Evolutionary conservation across 176 grass and related monocot species (phyloP).

Genomic region (Tillandsia leiboldiana): DNA sequence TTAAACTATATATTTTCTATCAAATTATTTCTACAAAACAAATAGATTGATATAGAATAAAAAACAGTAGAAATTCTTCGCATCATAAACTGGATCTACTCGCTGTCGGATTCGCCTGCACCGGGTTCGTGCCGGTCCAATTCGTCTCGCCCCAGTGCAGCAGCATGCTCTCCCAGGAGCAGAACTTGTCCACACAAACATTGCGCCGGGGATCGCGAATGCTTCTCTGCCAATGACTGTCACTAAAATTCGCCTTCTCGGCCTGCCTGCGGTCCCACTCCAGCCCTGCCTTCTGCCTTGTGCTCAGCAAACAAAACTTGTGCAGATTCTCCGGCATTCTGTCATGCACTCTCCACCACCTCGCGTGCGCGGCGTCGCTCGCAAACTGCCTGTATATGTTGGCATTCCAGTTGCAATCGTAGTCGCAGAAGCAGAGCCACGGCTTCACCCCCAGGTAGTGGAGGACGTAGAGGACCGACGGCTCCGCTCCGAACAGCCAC

Average conservation of each 20-base stretch:
- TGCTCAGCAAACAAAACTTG: slow-evolving; percentile 23
- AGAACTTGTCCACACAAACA: slow-evolving; percentile 10
- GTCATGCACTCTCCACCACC: slow-evolving; percentile 53
- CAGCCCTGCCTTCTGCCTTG: slow-evolving; percentile 24
- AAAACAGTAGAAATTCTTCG: neutral
- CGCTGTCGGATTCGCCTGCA: neutral
- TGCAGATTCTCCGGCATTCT: slow-evolving; percentile 31
- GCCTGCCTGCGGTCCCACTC: slow-evolving; percentile 35
- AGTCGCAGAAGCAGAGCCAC: slow-evolving; percentile 63
- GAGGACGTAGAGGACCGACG: slow-evolving; percentile 33
- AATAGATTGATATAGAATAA: neutral
- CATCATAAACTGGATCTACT: neutral
- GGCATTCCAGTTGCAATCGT: slow-evolving; percentile 73
- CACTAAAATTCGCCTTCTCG: slow-evolving; percentile 16
- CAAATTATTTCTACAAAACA: neutral
- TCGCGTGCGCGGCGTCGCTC: slow-evolving; percentile 35
- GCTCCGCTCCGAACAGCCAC: slow-evolving; percentile 11
- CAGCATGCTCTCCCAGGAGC: slow-evolving; percentile 12
- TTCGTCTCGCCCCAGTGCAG: slow-evolving; percentile 5
- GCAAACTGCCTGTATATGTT: slow-evolving; percentile 31
- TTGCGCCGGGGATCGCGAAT: slow-evolving; percentile 28
- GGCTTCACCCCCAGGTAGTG: slow-evolving; percentile 72
- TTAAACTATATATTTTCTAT: neutral
- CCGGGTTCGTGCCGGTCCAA: neutral
- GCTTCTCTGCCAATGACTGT: slow-evolving; percentile 35